A percentile compares a stretch with the other conserved stretches of the same genome.
These are phyloP conservation scores for Russula earlei DNA, from an alignment of 768 basidiomycete genomes.

Conservation along the genomic window DNA sequence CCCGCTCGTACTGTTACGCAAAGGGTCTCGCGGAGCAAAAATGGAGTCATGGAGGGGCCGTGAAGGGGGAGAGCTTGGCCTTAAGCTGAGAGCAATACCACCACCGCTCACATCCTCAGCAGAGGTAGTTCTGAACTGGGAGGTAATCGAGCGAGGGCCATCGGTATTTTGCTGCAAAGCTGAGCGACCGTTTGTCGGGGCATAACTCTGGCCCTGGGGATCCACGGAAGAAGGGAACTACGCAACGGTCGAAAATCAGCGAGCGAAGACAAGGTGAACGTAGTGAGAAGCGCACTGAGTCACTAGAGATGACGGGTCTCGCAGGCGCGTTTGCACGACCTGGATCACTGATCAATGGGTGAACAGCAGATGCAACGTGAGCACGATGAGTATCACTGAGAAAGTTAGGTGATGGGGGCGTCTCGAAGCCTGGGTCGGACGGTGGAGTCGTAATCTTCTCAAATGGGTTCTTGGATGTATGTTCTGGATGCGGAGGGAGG, in stretches of 20 bases:
- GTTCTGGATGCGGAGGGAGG: slow-evolving; percentile 31
- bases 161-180: not conserved
- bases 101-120: not conserved
- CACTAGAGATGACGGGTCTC: not conserved
- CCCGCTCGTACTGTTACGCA: not conserved
- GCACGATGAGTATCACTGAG: not conserved
- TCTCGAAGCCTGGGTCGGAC: slow-evolving; percentile 1
- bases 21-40: not conserved
- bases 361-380: not conserved
- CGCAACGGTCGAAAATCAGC: not conserved
- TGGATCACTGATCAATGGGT: not conserved
- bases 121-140: not conserved
- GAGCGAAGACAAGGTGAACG: not conserved
- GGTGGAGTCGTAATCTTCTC: slow-evolving; percentile 14
- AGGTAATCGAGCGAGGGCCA: not conserved
- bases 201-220: not conserved
- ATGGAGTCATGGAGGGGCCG: not conserved
- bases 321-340: not conserved
- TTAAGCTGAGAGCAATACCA: not conserved
- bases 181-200: not conserved
- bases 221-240: not conserved
- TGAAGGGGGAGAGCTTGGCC: not conserved
- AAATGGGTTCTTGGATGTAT: slow-evolving; percentile 15
- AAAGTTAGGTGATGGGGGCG: slow-evolving; percentile 8
- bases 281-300: not conserved